Conservation (phyloP, 345 rosid genomes). For the Gossypium sturtianum region DNA sequence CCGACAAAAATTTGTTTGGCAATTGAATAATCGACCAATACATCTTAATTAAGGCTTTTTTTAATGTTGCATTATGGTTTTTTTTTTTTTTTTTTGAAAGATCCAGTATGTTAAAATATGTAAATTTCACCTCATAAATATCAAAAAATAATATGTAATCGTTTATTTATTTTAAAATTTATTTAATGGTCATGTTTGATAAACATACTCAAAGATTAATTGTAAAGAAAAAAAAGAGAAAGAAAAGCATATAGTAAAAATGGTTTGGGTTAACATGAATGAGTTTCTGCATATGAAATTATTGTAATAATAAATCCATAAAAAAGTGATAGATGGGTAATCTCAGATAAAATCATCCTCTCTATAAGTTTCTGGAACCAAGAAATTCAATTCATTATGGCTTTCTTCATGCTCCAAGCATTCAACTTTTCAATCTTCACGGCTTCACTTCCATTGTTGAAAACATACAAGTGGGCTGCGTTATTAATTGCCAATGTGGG, state of each 20-base stretch:
- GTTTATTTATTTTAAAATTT: too few relatives aligned
- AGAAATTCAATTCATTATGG: conserved; percentile 29
- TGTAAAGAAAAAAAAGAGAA: too few relatives aligned
- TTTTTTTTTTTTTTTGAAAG: too few relatives aligned
- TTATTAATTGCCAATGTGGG: conserved; percentile 42
- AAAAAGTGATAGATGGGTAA: background rate
- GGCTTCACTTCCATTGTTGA: conserved; percentile 50
- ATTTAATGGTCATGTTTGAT: too few relatives aligned
- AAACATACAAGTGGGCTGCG: conserved; percentile 41
- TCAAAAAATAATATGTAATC: too few relatives aligned
- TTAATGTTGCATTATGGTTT: too few relatives aligned
- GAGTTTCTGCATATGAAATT: background rate
- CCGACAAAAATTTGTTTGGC: too few relatives aligned
- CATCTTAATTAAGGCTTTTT: too few relatives aligned
- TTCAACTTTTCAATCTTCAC: conserved; percentile 33
- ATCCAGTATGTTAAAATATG: too few relatives aligned
- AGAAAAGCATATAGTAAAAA: background rate
- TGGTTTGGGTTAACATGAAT: background rate
- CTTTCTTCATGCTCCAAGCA: conserved; percentile 82
- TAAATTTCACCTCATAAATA: too few relatives aligned
- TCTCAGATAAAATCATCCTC: background rate
- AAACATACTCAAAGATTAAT: too few relatives aligned
- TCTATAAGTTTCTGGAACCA: background rate
- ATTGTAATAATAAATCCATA: background rate
- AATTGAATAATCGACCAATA: too few relatives aligned